These are phyloP conservation scores for Exophiala aquamarina DNA, from an alignment of 2,329 filamentous ascomycete genomes.

Conservation along the genomic window DNA sequence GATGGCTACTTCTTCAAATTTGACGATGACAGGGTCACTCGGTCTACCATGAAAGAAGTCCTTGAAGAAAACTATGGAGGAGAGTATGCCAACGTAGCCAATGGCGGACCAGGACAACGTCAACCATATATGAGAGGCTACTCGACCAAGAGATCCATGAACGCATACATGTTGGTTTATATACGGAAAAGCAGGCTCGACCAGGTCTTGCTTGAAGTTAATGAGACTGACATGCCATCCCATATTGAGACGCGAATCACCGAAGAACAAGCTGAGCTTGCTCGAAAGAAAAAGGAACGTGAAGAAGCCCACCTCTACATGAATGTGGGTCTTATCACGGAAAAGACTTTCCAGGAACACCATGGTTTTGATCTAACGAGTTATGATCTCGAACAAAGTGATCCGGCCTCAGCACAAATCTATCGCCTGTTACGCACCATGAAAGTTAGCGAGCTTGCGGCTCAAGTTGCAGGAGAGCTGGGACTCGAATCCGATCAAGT, in stretches of 20 bases:
- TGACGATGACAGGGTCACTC: slow-evolving; percentile 96
- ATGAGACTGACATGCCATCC: slow-evolving; percentile 73
- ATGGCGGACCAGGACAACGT: slow-evolving; percentile 57
- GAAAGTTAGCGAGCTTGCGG: slow-evolving; percentile 72
- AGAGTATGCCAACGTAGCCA: slow-evolving; percentile 64
- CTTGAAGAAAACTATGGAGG: slow-evolving; percentile 96
- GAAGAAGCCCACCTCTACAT: slow-evolving; percentile 95
- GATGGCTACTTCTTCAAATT: slow-evolving; percentile 96
- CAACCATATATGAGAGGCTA: slow-evolving; percentile 65
- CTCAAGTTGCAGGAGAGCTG: slow-evolving; percentile 69
- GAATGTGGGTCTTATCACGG: slow-evolving; percentile 75
- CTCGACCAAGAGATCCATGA: slow-evolving; percentile 70
- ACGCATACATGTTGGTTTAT: slow-evolving; percentile 99
- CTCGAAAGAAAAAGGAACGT: slow-evolving; percentile 79
- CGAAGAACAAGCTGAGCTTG: slow-evolving; percentile 75
- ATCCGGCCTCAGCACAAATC: slow-evolving; percentile 67
- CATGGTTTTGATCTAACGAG: slow-evolving; percentile 80
- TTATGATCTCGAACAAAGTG: slow-evolving; percentile 61
- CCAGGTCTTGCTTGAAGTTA: slow-evolving; percentile 73
- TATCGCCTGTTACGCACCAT: slow-evolving; percentile 75
- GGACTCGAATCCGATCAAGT: slow-evolving; percentile 67
- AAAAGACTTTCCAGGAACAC: slow-evolving; percentile 76
- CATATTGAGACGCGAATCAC: slow-evolving; percentile 78
- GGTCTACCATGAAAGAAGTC: slow-evolving; percentile 85
- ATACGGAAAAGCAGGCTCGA: slow-evolving; percentile 86